Evolutionary conservation across 2,329 filamentous ascomycete genomes (phyloP).

Genomic region (Exutisphaerella laricina): DNA sequence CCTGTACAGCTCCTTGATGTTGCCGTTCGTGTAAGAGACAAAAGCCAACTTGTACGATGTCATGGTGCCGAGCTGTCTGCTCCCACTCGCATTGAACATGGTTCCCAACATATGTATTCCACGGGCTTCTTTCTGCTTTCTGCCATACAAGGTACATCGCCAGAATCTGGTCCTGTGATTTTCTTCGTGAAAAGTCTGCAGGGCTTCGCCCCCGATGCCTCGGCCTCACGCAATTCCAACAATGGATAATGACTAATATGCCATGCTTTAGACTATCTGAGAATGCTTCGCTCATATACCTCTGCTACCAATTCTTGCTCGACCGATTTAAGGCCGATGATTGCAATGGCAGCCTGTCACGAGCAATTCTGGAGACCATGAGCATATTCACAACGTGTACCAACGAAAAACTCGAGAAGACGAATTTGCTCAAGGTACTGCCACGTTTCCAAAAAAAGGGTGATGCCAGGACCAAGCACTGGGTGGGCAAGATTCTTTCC

Average conservation of each 20-base stretch:
- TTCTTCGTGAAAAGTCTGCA: too few species aligned
- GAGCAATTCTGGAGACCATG: conserved; percentile 51
- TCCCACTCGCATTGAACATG: too few species aligned
- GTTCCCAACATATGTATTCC: too few species aligned
- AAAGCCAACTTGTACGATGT: too few species aligned
- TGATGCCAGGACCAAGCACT: conserved; percentile 57
- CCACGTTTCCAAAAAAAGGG: conserved; percentile 60
- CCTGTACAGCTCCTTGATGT: conserved; percentile 1
- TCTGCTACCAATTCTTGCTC: conserved; percentile 46
- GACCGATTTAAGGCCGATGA: conserved; percentile 45
- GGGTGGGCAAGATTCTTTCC: conserved; percentile 54
- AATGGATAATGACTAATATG: too few species aligned
- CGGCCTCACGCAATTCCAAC: too few species aligned
- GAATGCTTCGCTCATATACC: conserved; percentile 38
- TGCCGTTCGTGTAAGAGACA: too few species aligned
- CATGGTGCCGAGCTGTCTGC: too few species aligned
- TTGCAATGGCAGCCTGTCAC: conserved; percentile 38
- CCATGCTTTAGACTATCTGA: conserved; percentile 23
- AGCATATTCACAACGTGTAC: conserved; percentile 57
- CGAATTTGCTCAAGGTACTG: conserved; percentile 61
- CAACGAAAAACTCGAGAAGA: conserved; percentile 54
- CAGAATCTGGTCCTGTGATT: too few species aligned
- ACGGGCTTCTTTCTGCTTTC: too few species aligned
- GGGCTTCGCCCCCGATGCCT: too few species aligned
- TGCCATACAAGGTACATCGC: too few species aligned